phyloP scores from a whole-genome alignment of 1,284 basidiomycete genomes.

The Golubevia pallescens region DNA sequence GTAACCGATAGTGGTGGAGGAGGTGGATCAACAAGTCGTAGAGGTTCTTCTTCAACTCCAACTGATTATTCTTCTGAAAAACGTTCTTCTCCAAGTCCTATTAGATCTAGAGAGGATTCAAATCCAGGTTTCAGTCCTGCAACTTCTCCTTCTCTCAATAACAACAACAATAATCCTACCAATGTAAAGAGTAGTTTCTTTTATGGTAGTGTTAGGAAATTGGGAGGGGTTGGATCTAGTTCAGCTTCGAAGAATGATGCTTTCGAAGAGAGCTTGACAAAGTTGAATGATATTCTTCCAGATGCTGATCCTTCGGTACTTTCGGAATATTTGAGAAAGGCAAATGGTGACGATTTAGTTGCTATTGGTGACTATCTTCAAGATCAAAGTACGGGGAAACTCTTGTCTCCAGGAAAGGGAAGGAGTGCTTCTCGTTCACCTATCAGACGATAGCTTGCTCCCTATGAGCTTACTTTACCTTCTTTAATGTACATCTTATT shows the following conservation, averaged over 20 bases:
- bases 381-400: constrained; percentile 31
- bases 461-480: no score
- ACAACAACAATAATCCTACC: not conserved
- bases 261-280: constrained; percentile 27
- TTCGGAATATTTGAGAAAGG: constrained; percentile 30
- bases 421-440: constrained; percentile 8
- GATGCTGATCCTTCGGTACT: constrained; percentile 37
- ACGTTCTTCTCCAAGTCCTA: not conserved
- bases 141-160: not conserved
- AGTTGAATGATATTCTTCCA: constrained; percentile 43
- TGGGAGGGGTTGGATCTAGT: not conserved
- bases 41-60: not conserved
- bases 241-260: constrained; percentile 11
- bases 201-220: not conserved
- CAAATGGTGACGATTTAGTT: constrained; percentile 38
- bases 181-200: not conserved
- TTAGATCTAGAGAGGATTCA: not conserved
- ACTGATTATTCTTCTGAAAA: not conserved
- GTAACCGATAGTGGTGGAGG: not conserved
- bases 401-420: constrained; percentile 12
- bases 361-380: constrained; percentile 51
- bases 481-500: no score
- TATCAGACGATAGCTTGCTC: not conserved
- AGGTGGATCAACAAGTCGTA: not conserved
- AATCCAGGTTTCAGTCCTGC: not conserved